Conservation (phyloP, 2,329 filamentous ascomycete genomes). For the Fusarium sterilihyphosum region DNA sequence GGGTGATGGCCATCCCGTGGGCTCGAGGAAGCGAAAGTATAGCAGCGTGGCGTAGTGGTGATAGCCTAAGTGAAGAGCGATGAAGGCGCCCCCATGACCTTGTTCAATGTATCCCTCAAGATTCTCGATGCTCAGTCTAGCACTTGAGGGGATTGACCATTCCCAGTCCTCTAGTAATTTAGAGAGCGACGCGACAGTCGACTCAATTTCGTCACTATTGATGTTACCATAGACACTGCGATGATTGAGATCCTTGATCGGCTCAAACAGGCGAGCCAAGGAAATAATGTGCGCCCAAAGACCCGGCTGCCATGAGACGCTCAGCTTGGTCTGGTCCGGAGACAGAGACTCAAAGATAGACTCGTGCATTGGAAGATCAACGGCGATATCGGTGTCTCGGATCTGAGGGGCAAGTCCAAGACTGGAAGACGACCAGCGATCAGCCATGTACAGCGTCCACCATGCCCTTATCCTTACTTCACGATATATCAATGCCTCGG, state of each 20-base stretch:
- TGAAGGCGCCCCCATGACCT: constrained; percentile 46
- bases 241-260: constrained; percentile 48
- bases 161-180: constrained; percentile 27
- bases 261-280: constrained; percentile 46
- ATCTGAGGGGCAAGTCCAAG: constrained; percentile 26
- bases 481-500: not conserved
- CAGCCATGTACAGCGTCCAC: constrained; percentile 32
- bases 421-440: constrained; percentile 30
- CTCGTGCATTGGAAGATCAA: constrained; percentile 44
- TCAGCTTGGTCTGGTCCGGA: not conserved
- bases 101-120: constrained; percentile 32
- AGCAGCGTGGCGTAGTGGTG: constrained; percentile 52
- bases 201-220: constrained; percentile 2
- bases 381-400: not conserved
- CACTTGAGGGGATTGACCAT: constrained; percentile 3
- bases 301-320: constrained; percentile 36
- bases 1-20: not conserved
- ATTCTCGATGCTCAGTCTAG: constrained; percentile 27
- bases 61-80: constrained; percentile 51
- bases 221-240: constrained; percentile 30
- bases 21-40: constrained; percentile 51
- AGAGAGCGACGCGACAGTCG: not conserved
- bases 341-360: constrained; percentile 31
- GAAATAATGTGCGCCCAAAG: constrained; percentile 50
- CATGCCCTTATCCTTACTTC: constrained; percentile 20